Base-by-base conservation (phyloP, 2,329 filamentous ascomycete species). In the Alternaria arborescens region DNA sequence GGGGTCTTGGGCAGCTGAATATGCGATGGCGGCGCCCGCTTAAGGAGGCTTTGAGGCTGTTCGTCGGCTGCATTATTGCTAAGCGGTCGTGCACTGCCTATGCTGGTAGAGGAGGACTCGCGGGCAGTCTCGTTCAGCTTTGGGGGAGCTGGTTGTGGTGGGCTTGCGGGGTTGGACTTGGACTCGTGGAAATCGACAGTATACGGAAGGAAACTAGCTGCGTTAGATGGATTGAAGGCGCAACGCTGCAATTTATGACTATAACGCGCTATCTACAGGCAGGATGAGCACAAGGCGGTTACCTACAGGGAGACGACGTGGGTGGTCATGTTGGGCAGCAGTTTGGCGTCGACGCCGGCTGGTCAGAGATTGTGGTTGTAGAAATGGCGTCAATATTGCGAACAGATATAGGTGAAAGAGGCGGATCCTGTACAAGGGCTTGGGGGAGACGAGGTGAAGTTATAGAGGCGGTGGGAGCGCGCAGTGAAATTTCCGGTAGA, bases 191-290 rank as follows among this genome's bases (percentile, higher is more conserved):
- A 98, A 78, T 97, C 89, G 73, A 97, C 85, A 41, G 94, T 98
- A 78, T 97, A 94, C 34, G 94, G 94, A 36, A 97, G 87, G 77
- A 97, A 97, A 58, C 94, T 97, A 75, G n/a, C 51, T 6, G 34
- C 51, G 54, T 69, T 52, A 72, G 67, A 57, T n/a, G 24, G 14
- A 32, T 22, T 24, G 20, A 46, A 51, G 26, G 40, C 8, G 16
- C 16, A 36, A n/a, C 28, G 40, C 22, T 60, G 26, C 52, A 41
- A 34, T 14, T 4, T 8, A 24, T 18, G 24, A 11, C 8, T 26
- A 34, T 14, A 4, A 43, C 5, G 28, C 20, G 34, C 52, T 28
- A 28, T 59, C n/a, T 42, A 22, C 14, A 16, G 43, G 24, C 16
- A 32, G 43, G 44, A 18, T 10, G 18, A 42, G 28, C 11, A 22